Base-by-base conservation (phyloP, 2,329 filamentous ascomycete genomes). In the Keithomyces neogunnii region DNA sequence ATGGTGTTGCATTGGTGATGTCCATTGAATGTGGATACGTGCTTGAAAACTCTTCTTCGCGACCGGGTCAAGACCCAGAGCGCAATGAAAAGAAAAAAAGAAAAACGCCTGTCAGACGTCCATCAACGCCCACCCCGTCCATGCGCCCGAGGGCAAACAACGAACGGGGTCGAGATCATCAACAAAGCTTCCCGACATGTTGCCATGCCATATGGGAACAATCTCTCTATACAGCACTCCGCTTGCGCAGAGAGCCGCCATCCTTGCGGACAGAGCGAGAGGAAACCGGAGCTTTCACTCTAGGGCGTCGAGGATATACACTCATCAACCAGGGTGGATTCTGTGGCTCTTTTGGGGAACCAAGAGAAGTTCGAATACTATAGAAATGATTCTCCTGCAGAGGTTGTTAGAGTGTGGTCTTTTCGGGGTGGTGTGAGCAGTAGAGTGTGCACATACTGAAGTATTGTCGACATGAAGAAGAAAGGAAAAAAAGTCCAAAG, bases 301-400 rank as follows among this genome's bases (percentile, higher is more conserved):
- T 88, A 82, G 84, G 86, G 85, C 75, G 78, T 78, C 83, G 88
- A 88, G 86, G 88, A 88, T 85, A 81, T 88, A 64, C 64, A 73
- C 71, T 95, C 89, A 93, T 95, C 89, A 88, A 87, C 88, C 88
- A 89, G 88, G 87, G 84, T 92, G 82, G 83, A 83, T 81, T 89
- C 86, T 92, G 86, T 89, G 82, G 88, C 90, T 95, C 79, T 78
- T 86, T 81, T 90, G 80, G 82, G 83, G 82, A 92, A 86, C 84
- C 89, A 86, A 93, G 88, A 89, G 84, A 80, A 78, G 80, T 86
- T 90, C 84, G 84, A 88, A 80, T 85, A 91, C 89, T 96, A 90
- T 91, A 95, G 87, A 95, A 95, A 88, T 89, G 88, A 92, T 92
- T 91, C 88, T 89, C 73, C 68, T 76, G 68, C 57, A 58, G 59